Conservation (phyloP, 139 green algal genomes). For the Limnomonas spitsbergensis region DNA sequence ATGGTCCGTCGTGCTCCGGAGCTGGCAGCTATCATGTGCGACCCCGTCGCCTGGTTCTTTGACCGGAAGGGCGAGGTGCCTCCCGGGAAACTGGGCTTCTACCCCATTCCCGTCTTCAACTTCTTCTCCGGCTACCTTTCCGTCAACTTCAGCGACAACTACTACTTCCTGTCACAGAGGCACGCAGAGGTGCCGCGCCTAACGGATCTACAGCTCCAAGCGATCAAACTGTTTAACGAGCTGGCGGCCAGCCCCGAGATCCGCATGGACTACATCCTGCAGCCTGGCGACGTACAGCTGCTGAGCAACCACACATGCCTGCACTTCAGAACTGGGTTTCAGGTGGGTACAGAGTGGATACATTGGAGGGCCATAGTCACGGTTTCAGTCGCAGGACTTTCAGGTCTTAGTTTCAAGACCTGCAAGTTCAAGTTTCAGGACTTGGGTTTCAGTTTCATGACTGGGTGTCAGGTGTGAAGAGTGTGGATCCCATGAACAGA, state of each 20-base stretch:
- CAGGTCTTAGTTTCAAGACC: too few species aligned
- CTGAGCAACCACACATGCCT: slow-evolving; percentile 60
- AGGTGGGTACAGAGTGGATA: slow-evolving; percentile 22
- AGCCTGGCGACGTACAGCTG: slow-evolving; percentile 67
- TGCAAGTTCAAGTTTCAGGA: too few species aligned
- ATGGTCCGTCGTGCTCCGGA: slow-evolving; percentile 38
- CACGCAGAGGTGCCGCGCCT: slow-evolving; percentile 50
- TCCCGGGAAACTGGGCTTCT: slow-evolving; percentile 48
- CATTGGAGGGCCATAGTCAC: not conserved
- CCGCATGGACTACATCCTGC: slow-evolving; percentile 47
- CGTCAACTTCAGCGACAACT: slow-evolving; percentile 50
- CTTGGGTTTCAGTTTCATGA: too few species aligned
- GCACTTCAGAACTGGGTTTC: slow-evolving; percentile 54
- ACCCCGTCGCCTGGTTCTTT: slow-evolving; percentile 38
- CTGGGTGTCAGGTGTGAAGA: too few species aligned
- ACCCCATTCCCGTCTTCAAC: slow-evolving; percentile 52
- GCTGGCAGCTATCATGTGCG: slow-evolving; percentile 20
- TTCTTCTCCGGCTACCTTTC: slow-evolving; percentile 42
- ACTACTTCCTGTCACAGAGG: slow-evolving; percentile 55
- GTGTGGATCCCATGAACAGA: too few species aligned
- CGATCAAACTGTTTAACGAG: slow-evolving; percentile 45
- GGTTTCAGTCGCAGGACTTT: too few species aligned
- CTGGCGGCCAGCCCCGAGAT: slow-evolving; percentile 47
- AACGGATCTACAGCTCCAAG: slow-evolving; percentile 30
- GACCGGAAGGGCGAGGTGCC: slow-evolving; percentile 62